Conservation (phyloP, 2,329 filamentous ascomycete genomes). For the Microdochium bolleyi region DNA sequence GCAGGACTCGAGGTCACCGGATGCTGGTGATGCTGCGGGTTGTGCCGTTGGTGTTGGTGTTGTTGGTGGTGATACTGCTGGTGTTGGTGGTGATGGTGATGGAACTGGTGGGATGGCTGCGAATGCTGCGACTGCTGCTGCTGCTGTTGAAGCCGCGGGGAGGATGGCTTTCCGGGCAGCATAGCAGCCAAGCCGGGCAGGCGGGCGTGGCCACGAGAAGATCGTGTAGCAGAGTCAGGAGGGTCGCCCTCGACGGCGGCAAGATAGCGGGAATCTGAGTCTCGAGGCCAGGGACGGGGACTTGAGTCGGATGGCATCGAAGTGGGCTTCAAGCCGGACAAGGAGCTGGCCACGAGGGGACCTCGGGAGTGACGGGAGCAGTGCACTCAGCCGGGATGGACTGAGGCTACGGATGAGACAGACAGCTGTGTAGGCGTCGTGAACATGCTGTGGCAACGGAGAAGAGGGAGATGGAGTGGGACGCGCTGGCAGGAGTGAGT, state of each 20-base stretch:
- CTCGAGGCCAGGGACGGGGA: neutral
- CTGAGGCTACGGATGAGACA: no score
- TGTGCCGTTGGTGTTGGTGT: neutral
- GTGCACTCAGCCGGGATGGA: no score
- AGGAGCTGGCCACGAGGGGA: no score
- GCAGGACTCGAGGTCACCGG: neutral
- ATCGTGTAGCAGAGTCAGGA: neutral
- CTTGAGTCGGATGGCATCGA: neutral
- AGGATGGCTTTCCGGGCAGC: neutral
- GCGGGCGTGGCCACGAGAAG: neutral
- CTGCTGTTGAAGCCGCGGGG: neutral
- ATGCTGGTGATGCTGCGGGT: neutral
- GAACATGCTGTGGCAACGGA: no score
- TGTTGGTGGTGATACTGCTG: neutral
- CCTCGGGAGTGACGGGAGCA: no score
- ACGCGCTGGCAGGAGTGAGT: no score
- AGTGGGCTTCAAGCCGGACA: no score
- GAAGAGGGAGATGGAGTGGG: no score
- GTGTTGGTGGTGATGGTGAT: neutral
- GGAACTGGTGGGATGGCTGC: neutral
- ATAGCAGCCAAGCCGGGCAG: neutral
- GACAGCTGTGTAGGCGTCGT: no score
- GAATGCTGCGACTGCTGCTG: neutral
- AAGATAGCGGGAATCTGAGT: neutral
- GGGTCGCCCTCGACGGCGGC: neutral